phyloP scores from a whole-genome alignment of 768 basidiomycete genomes.

The Artomyces pyxidatus region DNA sequence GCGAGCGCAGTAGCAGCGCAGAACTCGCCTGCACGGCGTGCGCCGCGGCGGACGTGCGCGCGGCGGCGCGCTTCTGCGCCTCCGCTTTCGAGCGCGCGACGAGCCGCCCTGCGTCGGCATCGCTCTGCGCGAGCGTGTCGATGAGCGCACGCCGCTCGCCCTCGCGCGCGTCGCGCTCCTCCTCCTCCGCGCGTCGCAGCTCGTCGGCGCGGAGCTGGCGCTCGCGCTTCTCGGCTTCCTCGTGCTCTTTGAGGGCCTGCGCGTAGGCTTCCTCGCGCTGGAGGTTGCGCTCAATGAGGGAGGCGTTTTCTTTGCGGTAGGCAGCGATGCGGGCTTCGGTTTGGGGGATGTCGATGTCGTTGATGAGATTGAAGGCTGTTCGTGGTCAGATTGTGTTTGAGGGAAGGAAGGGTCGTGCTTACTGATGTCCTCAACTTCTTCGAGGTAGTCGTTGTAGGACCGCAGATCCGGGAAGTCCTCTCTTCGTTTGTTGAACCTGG shows the following conservation, averaged over 20 bases:
- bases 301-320: slow-evolving; percentile 76
- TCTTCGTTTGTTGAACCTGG: slow-evolving; percentile 87
- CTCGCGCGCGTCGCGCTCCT: slow-evolving; percentile 70
- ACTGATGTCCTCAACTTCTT: slow-evolving; percentile 92
- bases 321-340: slow-evolving; percentile 80
- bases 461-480: slow-evolving; percentile 81
- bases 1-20: slow-evolving; percentile 43
- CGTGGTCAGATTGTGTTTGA: slow-evolving; percentile 6
- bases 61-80: slow-evolving; percentile 51
- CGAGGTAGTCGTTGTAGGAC: slow-evolving; percentile 91
- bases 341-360: slow-evolving; percentile 69
- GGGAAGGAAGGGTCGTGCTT: slow-evolving; percentile 22
- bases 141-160: slow-evolving; percentile 68
- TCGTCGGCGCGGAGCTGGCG: slow-evolving; percentile 63
- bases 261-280: slow-evolving; percentile 75
- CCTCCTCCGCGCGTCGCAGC: slow-evolving; percentile 58
- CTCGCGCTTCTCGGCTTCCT: slow-evolving; percentile 69
- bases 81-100: slow-evolving; percentile 62
- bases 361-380: slow-evolving; percentile 85
- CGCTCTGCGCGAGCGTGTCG: slow-evolving; percentile 72
- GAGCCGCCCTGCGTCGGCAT: slow-evolving; percentile 60
- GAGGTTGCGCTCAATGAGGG: slow-evolving; percentile 74
- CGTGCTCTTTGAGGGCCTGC: slow-evolving; percentile 65
- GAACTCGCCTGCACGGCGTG: slow-evolving; percentile 14
- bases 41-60: slow-evolving; percentile 35